Base-by-base conservation (phyloP, 192 early-diverging fungal species). In the Backusella parvicylindrica region DNA sequence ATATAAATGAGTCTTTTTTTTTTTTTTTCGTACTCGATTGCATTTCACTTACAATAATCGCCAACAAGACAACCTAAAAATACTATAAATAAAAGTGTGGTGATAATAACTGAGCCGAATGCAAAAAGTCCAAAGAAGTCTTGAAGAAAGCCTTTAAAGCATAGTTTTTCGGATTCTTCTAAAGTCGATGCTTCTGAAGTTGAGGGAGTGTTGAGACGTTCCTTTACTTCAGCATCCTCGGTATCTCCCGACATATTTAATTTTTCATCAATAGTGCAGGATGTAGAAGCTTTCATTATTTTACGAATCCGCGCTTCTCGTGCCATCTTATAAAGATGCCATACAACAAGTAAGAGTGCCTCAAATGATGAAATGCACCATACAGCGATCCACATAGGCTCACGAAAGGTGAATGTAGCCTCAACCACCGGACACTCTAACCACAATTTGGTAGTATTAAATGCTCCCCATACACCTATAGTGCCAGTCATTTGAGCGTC, bases 41-140 rank as follows among this genome's bases (percentile, higher is more conserved):
- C 28, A 64, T 64, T 49, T 16, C 0, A 72, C 80, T 74, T 82
- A 83, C 93, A 95, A 85, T 94, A 92, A 83, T 95, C 94, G 4
- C 84, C 73, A 28, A 94, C 88, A 26, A 94, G 76, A 60, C 91
- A 79, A 15, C 81, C 84, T 43, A 95, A 78, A 65, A 92, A 84
- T 13, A 88, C 79, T 13, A 94, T 73, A 86, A 89, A 94, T 26
- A 86, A 82, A 28, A 90, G 74, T 8, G 90, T 90, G 8, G 84
- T 84, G 23, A 86, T 32, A 32, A 89, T 66, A 28, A 83, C 79
- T 26, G 86, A 85, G 36, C 77, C 75, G 72, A 82, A 82, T 2
- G 86, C 79, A 16, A 85, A 71, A 31, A 76, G 71, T n/a, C 93
- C 93, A 67, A 88, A 73, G 21, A 71, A 50, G 76, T 89, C 85